Evolutionary conservation across 2,329 filamentous ascomycete species (phyloP), one percentile per base, ranked within the genome.

Genomic region (Zarea fungicola): DNA sequence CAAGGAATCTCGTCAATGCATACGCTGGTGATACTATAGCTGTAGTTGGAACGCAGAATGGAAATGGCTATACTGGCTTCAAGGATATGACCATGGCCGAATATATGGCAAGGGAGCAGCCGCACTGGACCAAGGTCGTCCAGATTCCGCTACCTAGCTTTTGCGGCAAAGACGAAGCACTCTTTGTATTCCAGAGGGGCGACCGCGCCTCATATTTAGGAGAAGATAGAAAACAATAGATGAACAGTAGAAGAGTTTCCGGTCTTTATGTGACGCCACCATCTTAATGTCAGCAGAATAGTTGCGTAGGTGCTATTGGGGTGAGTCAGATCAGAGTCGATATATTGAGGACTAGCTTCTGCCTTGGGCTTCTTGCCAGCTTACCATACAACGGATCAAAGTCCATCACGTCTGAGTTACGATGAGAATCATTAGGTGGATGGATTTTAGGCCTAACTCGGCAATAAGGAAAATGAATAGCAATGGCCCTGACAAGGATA

Each of bases 11-110:
- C 52, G 64, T 90, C 52, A 69, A 70, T 48, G 77, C 78, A 16
- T 90, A 82, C 60, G 59, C 69, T 35, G 83, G 83, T 26, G 76
- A 84, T 57, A 81, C 76, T 4, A 72, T 89, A 43, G 79, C 84
- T n/a, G 80, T 87, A 13, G 85, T 84, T 2, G 85, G 85, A 18
- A 88, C 86, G 19, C 85, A 89, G 67, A 89, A 89, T 61, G 66
- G 67, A 18, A 89, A 87, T 62, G 84, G 85, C 2, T 89, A 87
- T 61, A 90, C 86, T 1, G 83, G 77, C 0, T 89, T 89, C 62
- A 74, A 70, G 47, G 71, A 76, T 55, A 68, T 76, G 63, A 81
- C 76, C 21, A 80, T 87, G 62, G 83, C 83, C 56, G 75, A 83
- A 58, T 89, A 81, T 70, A 81, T 89, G 68, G 75, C 66, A 52